Evolutionary conservation across 2,329 filamentous ascomycete species (phyloP).

Genomic region (Cadophora gregata): DNA sequence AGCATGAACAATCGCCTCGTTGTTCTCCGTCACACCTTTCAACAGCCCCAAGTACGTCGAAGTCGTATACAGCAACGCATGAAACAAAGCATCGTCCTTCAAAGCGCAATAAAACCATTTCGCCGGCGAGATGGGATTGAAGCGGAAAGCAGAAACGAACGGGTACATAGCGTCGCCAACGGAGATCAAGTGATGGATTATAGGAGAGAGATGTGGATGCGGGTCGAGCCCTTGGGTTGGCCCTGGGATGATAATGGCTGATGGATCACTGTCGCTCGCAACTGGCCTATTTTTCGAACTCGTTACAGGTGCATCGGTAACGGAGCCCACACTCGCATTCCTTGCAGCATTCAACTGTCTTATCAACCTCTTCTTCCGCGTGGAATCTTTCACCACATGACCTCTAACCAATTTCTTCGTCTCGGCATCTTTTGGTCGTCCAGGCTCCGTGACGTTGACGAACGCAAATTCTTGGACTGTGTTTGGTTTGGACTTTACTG

Average conservation of each 20-base stretch:
- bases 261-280: neutral
- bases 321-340: neutral
- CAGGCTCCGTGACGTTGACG: constrained; percentile 23
- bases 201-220: constrained; percentile 21
- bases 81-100: constrained; percentile 22
- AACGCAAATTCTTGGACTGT: constrained; percentile 22
- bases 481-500: neutral
- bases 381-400: constrained; percentile 24
- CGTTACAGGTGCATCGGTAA: neutral
- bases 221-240: constrained; percentile 23
- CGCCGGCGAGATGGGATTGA: constrained; percentile 23
- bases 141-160: constrained; percentile 14
- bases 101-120: constrained; percentile 24
- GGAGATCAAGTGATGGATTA: constrained; percentile 22
- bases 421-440: constrained; percentile 18
- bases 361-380: constrained; percentile 20
- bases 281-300: neutral
- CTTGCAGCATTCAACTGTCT: constrained; percentile 2
- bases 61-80: constrained; percentile 24
- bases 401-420: constrained; percentile 21
- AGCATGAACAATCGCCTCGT: constrained; percentile 23
- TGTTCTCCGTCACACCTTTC: constrained; percentile 13
- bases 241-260: neutral
- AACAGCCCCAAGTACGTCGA: constrained; percentile 22
- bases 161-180: constrained; percentile 27